Evolutionary conservation across 352 stramenopile genomes (phyloP), one percentile per base, ranked within the genome.

Genomic region (Phytophthora nicotianae): DNA sequence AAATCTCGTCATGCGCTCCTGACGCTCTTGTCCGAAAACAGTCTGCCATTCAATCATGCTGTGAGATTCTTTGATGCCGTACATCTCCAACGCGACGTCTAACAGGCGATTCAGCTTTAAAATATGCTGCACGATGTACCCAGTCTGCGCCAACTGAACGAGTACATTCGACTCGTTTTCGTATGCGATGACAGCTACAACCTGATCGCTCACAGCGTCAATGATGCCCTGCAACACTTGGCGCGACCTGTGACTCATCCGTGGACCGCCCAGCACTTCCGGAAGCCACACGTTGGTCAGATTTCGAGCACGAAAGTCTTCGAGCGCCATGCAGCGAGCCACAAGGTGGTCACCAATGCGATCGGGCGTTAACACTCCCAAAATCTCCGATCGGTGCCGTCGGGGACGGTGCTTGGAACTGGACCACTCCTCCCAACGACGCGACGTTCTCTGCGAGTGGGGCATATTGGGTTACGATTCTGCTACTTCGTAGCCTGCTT

Each of bases 321-420:
- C 48, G 29, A 72, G 54, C 13, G 51, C 58, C 40, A 68, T 55
- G 41, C 58, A 68, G 2, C 64, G 64, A 55, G 50, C 51, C 50
- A 72, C 64, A 17, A 72, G 64, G 46, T 72, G 64, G 45, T 72
- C 64, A 17, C 64, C 58, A 35, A 72, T 68, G 13, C 58, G 64
- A 21, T 72, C 64, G 47, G 64, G 51, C 2, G 64, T 72, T 10
- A 68, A 13, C 4, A 71, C 29, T 7, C 57, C 29, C 7, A 53
- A 32, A 21, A 29, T 50, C n/a, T 43, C 17, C 13, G 23, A 27
- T 56, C 24, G 50, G 21, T 46, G 47, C 20, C 40, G 51, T 46
- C 58, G 43, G 6, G 48, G 57, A 32, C 46, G 58, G 21, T 64
- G 58, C 17, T 64, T 63, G n/a, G 60, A 51, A 32, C 58, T 57